A percentile compares a stretch with the other conserved stretches of the same genome.
phyloP scores from a whole-genome alignment of 371 early-diverging fungal species.

The Mucor circinelloides region DNA sequence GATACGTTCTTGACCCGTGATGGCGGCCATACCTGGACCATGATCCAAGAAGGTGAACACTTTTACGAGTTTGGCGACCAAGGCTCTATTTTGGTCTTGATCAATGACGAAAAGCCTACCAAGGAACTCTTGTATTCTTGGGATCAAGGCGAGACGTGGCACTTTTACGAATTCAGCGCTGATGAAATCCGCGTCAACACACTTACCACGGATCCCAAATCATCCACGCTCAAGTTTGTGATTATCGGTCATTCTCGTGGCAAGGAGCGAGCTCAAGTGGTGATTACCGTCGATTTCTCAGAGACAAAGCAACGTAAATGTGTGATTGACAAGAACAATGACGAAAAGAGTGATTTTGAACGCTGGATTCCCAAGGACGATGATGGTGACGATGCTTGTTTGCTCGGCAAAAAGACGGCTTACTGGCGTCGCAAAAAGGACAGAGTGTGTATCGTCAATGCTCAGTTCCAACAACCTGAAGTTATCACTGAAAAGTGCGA shows the following conservation, averaged over 20 bases:
- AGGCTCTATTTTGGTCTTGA: conserved; percentile 71
- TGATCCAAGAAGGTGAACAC: conserved; percentile 59
- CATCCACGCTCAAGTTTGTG: conserved; percentile 59
- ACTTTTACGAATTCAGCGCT: conserved; percentile 47
- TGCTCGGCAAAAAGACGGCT: conserved; percentile 49
- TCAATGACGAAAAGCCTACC: conserved; percentile 74
- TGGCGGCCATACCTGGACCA: conserved; percentile 78
- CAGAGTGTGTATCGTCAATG: conserved; percentile 71
- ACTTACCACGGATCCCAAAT: conserved; percentile 65
- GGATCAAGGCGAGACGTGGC: conserved; percentile 75
- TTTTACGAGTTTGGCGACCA: conserved; percentile 85
- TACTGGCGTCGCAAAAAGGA: conserved; percentile 84
- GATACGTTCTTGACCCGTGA: conserved; percentile 84
- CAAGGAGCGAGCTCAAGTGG: conserved; percentile 27
- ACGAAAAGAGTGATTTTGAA: conserved; percentile 75
- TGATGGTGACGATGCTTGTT: conserved; percentile 47
- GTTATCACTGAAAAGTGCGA: conserved; percentile 55
- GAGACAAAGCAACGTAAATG: conserved; percentile 46
- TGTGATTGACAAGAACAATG: conserved; percentile 52
- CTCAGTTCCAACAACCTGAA: conserved; percentile 64
- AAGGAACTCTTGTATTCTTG: conserved; percentile 67
- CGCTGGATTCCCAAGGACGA: conserved; percentile 73
- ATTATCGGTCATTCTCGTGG: conserved; percentile 50
- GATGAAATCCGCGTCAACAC: conserved; percentile 48
- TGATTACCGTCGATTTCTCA: conserved; percentile 52